A percentile compares a stretch with the other conserved stretches of the same genome.
These are phyloP conservation scores for Arxiozyma telluris DNA, from an alignment of 1,139 yeast species.

Conservation along the genomic window DNA sequence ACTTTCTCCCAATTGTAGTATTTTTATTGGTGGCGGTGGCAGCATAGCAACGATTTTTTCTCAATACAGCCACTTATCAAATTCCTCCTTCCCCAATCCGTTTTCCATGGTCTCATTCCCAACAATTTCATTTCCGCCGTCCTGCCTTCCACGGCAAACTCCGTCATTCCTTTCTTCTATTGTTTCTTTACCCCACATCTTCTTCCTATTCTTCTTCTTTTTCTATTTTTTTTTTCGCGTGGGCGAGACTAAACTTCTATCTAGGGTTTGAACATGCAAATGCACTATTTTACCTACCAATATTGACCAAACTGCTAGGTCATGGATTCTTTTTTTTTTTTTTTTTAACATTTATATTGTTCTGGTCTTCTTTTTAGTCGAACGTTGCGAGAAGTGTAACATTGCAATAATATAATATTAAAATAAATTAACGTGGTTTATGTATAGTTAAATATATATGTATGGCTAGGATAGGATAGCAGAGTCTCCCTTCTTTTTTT, in stretches of 20 bases:
- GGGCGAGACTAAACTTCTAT: not conserved
- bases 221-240: too few relatives aligned
- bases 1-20: not conserved
- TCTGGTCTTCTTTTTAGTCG: too few relatives aligned
- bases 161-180: not conserved
- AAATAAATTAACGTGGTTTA: too few relatives aligned
- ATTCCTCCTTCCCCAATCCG: not conserved
- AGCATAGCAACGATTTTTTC: not conserved
- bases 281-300: too few relatives aligned
- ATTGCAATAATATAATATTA: not conserved
- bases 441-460: not conserved
- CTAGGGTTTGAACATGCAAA: not conserved
- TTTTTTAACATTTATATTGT: too few relatives aligned
- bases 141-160: not conserved
- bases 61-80: too few relatives aligned
- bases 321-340: too few relatives aligned
- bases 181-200: not conserved
- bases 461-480: not conserved
- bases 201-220: not conserved
- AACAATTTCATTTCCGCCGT: not conserved
- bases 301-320: too few relatives aligned
- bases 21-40: not conserved
- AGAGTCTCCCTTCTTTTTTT: too few relatives aligned
- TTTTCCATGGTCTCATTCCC: not conserved
- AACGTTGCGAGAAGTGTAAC: not conserved